Percentiles rank a stretch among this genome's conserved stretches.
phyloP scores from a whole-genome alignment of 2,329 filamentous ascomycete genomes.

The Ophiocordyceps robertsii region DNA sequence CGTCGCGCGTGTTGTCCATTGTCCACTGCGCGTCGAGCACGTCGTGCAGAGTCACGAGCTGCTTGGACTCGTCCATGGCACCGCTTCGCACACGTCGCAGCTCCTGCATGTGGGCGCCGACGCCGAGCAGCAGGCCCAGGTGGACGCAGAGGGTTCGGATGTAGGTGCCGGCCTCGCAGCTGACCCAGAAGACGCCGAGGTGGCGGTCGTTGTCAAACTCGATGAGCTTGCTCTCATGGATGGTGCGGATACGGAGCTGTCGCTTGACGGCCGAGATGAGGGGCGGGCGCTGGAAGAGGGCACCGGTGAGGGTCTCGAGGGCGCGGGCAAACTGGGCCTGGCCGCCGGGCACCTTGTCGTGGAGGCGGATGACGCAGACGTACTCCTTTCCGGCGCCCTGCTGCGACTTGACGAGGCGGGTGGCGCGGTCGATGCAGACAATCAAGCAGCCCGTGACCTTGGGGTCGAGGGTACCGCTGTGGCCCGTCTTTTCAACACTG shows the following conservation, averaged over 20 bases:
- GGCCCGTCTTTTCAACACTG: conserved; percentile 76
- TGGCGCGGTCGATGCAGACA: conserved; percentile 91
- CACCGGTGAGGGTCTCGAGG: conserved; percentile 89
- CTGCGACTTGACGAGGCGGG: conserved; percentile 95
- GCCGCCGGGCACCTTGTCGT: conserved; percentile 89
- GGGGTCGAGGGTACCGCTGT: conserved; percentile 95
- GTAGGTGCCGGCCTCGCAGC: conserved; percentile 94
- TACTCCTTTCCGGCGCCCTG: conserved; percentile 99
- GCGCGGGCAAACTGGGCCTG: conserved; percentile 87
- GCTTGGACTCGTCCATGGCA: conserved; percentile 84
- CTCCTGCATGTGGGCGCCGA: conserved; percentile 97
- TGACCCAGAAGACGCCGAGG: conserved; percentile 97
- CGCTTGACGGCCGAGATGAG: conserved; percentile 98
- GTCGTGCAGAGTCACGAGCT: conserved; percentile 77
- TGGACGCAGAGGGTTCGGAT: conserved; percentile 97
- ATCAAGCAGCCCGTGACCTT: conserved; percentile 96
- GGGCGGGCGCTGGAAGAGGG: conserved; percentile 81
- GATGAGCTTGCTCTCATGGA: conserved; percentile 90
- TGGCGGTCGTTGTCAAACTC: conserved; percentile 99
- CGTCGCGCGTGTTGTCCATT: conserved; percentile 90
- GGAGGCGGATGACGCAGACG: conserved; percentile 85
- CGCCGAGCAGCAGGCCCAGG: conserved; percentile 60
- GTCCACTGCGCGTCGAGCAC: conserved; percentile 91
- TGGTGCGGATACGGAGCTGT: conserved; percentile 93
- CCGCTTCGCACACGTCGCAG: conserved; percentile 85